Percentiles rank a stretch among this genome's conserved stretches.
Conservation (phyloP, 2,329 filamentous ascomycete genomes). For the Tolypocladium ophioglossoides region DNA sequence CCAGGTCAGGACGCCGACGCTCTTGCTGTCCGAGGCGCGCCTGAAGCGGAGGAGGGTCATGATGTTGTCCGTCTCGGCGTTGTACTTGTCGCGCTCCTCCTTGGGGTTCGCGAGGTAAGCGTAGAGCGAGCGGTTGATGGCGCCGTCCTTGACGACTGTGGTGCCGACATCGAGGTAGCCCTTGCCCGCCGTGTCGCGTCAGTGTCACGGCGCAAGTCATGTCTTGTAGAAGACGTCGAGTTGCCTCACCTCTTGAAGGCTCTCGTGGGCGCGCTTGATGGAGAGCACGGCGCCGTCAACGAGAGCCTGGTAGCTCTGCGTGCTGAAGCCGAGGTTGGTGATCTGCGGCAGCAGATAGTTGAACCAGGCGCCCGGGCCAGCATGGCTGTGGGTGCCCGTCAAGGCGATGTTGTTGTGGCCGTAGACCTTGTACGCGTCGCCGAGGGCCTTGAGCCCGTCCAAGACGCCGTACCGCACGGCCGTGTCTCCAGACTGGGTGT, state of each 20-base stretch:
- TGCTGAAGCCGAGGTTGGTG: slow-evolving; percentile 75
- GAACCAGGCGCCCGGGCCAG: slow-evolving; percentile 84
- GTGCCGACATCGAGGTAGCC: slow-evolving; percentile 63
- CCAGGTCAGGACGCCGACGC: slow-evolving; percentile 77
- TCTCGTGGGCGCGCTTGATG: slow-evolving; percentile 64
- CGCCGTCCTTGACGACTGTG: slow-evolving; percentile 61
- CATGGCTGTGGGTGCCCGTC: slow-evolving; percentile 87
- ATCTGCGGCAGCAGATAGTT: slow-evolving; percentile 93
- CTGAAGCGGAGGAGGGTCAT: slow-evolving; percentile 74
- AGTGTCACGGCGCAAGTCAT: neutral
- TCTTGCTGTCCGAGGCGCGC: slow-evolving; percentile 62
- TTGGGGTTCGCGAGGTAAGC: slow-evolving; percentile 81
- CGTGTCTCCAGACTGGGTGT: slow-evolving; percentile 81
- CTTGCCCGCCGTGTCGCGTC: slow-evolving; percentile 8
- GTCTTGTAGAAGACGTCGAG: neutral
- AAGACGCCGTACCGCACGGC: slow-evolving; percentile 82
- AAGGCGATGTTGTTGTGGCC: slow-evolving; percentile 74
- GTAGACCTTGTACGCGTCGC: slow-evolving; percentile 64
- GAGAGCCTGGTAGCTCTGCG: slow-evolving; percentile 80
- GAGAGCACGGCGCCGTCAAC: slow-evolving; percentile 77
- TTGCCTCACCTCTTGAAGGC: slow-evolving; percentile 29
- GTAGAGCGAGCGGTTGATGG: slow-evolving; percentile 81
- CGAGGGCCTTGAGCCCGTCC: slow-evolving; percentile 58
- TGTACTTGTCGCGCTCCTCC: slow-evolving; percentile 61
- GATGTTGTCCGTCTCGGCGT: slow-evolving; percentile 38